Conservation (phyloP, 768 basidiomycete genomes). For the Auricularia sp. region DNA sequence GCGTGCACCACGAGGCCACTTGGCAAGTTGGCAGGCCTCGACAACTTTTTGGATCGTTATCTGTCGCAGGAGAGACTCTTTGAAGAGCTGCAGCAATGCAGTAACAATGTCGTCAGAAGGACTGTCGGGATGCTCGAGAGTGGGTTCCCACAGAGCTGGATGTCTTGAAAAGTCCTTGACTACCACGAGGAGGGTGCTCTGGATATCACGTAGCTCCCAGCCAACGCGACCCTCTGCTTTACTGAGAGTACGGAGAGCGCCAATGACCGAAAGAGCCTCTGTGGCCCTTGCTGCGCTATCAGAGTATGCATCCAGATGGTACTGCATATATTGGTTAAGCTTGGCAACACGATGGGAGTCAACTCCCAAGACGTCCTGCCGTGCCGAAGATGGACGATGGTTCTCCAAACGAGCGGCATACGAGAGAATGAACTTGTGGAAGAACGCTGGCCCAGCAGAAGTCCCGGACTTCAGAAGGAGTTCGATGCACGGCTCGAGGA, state of each 20-base stretch:
- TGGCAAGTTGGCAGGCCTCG: neutral
- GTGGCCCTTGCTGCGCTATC: neutral
- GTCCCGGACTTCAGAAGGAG: neutral
- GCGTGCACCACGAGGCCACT: neutral
- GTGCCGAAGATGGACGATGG: neutral
- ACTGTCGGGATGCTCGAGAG: neutral
- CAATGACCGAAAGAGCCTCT: neutral
- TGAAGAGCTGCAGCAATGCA: neutral
- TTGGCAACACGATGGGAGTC: neutral
- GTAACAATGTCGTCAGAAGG: neutral
- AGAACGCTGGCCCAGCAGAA: neutral
- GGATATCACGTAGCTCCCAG: neutral
- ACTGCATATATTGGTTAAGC: neutral
- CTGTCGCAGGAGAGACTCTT: neutral
- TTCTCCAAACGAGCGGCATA: neutral
- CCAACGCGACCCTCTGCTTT: neutral
- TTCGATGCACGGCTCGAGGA: neutral
- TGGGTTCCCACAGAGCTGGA: neutral
- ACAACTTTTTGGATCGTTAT: neutral
- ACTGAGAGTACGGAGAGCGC: neutral
- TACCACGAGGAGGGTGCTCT: neutral
- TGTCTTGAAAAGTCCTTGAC: neutral
- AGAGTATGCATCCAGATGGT: neutral
- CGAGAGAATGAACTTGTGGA: neutral
- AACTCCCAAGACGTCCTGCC: neutral